phyloP scores from a whole-genome alignment of 2,329 filamentous ascomycete species.

The Aspergillus tubingensis region DNA sequence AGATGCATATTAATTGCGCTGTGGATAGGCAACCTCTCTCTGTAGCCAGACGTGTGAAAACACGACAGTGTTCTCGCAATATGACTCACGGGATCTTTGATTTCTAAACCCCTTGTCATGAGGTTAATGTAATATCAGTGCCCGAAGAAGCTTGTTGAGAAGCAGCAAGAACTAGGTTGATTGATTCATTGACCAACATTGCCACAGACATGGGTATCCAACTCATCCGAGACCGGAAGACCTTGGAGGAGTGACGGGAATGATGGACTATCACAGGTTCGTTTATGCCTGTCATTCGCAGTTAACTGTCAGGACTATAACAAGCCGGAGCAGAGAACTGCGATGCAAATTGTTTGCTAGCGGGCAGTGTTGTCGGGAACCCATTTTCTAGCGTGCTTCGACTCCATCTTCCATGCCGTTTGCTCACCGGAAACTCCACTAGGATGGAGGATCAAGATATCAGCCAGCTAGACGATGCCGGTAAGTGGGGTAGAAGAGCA shows the following conservation, averaged over 20 bases:
- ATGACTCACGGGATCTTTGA: conserved; percentile 1
- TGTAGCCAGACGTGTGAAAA: not conserved
- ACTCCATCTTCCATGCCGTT: conserved; percentile 20
- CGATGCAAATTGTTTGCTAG: conserved; percentile 2
- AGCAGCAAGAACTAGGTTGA: not conserved
- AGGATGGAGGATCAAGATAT: not conserved
- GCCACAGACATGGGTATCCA: conserved; percentile 5
- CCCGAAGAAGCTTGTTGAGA: conserved; percentile 12
- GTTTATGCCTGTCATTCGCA: not conserved
- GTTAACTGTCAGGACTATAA: not conserved
- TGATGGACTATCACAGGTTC: conserved; percentile 4
- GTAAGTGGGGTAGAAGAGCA: conserved; percentile 7
- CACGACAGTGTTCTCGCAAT: not conserved
- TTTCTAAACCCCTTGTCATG: not conserved
- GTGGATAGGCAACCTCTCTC: not conserved
- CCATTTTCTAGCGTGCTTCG: conserved; percentile 27
- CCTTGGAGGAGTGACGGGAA: conserved; percentile 5
- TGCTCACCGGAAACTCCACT: conserved; percentile 14
- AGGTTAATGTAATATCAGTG: conserved; percentile 6
- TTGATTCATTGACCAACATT: not conserved
- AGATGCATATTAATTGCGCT: conserved; percentile 1
- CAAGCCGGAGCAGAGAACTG: not conserved
- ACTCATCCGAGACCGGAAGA: conserved; percentile 9
- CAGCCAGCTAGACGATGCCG: conserved; percentile 3
- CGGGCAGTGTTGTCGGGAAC: conserved; percentile 11